These are phyloP conservation scores for Andrographis paniculata DNA, from an alignment of 305 asterid species.

Conservation along the genomic window DNA sequence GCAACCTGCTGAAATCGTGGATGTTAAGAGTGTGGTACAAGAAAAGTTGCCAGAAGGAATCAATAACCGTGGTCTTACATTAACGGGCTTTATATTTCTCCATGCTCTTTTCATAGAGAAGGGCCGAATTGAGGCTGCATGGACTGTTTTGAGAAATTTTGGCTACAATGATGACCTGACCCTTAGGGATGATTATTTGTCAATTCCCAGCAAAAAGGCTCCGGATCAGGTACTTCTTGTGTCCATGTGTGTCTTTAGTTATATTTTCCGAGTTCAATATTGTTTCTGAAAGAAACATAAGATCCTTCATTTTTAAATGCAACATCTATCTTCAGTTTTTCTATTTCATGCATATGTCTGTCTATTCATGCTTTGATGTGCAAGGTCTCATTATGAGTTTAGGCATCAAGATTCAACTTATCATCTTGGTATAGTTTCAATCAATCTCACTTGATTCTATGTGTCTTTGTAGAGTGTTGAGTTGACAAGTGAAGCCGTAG, in stretches of 20 bases:
- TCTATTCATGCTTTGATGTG: no score
- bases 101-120: slow-evolving; percentile 93
- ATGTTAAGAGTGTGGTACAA: slow-evolving; percentile 82
- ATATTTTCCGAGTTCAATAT: neutral
- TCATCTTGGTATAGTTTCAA: slow-evolving; percentile 10
- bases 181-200: slow-evolving; percentile 63
- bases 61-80: slow-evolving; percentile 78
- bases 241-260: slow-evolving; percentile 13
- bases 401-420: slow-evolving; percentile 2
- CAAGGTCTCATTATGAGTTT: slow-evolving; percentile 1
- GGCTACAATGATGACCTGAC: slow-evolving; percentile 80
- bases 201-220: slow-evolving; percentile 65
- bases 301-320: no score
- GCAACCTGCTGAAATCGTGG: slow-evolving; percentile 80
- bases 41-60: slow-evolving; percentile 91
- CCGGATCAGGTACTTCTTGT: slow-evolving; percentile 77
- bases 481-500: slow-evolving; percentile 91
- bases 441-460: slow-evolving; percentile 12
- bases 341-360: no score
- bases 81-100: slow-evolving; percentile 82
- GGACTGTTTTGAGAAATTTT: slow-evolving; percentile 91
- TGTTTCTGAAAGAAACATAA: no score
- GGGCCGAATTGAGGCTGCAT: slow-evolving; percentile 82
- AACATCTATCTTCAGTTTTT: no score
- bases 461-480: slow-evolving; percentile 77